Base-by-base conservation (phyloP, 257 asterid genomes). In the Verbascum thapsus region DNA sequence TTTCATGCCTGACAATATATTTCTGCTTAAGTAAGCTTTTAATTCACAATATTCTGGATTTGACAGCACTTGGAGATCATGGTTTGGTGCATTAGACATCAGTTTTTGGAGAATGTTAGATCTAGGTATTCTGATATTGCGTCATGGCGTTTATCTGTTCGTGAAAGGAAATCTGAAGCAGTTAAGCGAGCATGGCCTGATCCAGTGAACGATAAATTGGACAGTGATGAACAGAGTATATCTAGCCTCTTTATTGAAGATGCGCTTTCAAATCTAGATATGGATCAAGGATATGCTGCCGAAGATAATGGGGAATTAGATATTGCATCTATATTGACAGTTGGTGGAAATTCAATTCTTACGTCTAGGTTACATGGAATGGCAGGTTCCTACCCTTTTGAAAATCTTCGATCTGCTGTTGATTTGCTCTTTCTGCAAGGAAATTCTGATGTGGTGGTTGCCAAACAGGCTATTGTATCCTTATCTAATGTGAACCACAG, bases 401-500 rank as follows among this genome's bases (percentile, higher is more conserved):
- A 80, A 74, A 83, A 75, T 82, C 56, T 82, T 53, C 86, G 91
- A 53, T 75, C 83, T 68, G 96, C 97, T 70, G 82, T 79, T 64
- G 99, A 89, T 81, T 74, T 81, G 74, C 97, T 92, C 67, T 92
- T 92, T 66, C 75, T 92, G 58, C 90, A 55, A 66, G 99, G 99
- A 75, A 87, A 80, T 77, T 84, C 96, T 64, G 95, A 87, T 72
- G 59, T 89, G 83, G 95, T 87, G 74, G 79, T 87, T 49, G 83
- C 99, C 58, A 92, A 92, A 69, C 95, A 83, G 74, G 96, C 96
- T 63, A 92, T 90, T 67, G 99, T 92, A 92, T 92, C 99, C 97
- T n/a, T 72, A 6, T 59, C 52, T 40, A 47, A 17, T 48, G 22
- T 37, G 7, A n/a, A 43, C 37, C 6, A 22, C 9, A 10, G 52